Evolutionary conservation across 2,329 filamentous ascomycete genomes (phyloP).

Genomic region (Orbilia blumenaviensis): DNA sequence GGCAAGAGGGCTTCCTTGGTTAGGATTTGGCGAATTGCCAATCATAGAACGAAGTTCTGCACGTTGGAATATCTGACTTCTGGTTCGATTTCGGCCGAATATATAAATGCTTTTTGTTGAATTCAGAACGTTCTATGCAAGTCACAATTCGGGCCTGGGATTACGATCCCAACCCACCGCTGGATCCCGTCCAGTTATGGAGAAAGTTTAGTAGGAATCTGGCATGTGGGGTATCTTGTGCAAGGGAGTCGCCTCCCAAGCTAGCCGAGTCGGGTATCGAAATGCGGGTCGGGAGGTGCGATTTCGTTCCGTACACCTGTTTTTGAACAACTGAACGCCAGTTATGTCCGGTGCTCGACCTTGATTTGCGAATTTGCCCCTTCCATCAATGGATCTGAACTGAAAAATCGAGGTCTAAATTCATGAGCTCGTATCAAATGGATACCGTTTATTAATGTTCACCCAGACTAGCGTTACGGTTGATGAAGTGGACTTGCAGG

Average conservation of each 20-base stretch:
- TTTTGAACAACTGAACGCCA: neutral
- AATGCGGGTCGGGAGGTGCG: conserved; percentile 25
- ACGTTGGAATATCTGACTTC: too few species aligned
- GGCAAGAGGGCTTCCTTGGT: neutral
- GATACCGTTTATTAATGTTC: too few species aligned
- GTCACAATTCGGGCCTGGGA: neutral
- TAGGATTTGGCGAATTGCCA: neutral
- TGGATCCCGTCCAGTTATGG: neutral
- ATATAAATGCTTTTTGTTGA: neutral
- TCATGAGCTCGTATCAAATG: too few species aligned
- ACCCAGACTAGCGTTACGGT: too few species aligned
- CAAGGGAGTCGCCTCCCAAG: neutral
- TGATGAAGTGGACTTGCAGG: neutral
- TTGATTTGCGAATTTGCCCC: too few species aligned
- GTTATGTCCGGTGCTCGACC: neutral
- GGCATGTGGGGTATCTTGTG: conserved; percentile 14
- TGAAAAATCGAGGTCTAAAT: too few species aligned
- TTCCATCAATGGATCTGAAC: too few species aligned
- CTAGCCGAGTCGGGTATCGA: neutral
- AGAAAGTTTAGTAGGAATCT: neutral
- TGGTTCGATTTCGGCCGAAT: neutral
- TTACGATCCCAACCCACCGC: neutral
- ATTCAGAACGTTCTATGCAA: too few species aligned
- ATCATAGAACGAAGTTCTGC: neutral
- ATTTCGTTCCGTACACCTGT: conserved; percentile 6